Base-by-base conservation (phyloP, 2,329 filamentous ascomycete species). In the Pseudocercospora musae region DNA sequence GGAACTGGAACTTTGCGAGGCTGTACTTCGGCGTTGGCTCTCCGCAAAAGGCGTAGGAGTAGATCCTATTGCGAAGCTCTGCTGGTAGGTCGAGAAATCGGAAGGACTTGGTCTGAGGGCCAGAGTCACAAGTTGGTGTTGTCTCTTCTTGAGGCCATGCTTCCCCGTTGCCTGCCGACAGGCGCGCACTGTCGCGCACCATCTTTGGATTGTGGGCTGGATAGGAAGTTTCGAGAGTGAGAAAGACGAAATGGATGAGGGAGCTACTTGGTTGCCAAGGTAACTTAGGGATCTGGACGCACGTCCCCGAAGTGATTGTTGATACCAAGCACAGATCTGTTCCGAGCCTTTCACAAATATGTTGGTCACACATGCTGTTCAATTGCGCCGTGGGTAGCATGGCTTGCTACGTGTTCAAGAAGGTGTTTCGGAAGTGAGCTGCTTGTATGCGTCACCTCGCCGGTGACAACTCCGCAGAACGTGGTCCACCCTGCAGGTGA, bases 71-170 rank as follows among this genome's bases (percentile, higher is more conserved):
- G 55, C 59, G 27, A 15, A 85, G 81, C 50, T 61, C 62, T 0
- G 86, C 86, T 68, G 55, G 65, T 55, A 53, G 68, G 64, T 33
- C 62, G 62, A 55, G 62, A 59, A 49, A 66, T 59, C 37, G 68
- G 60, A 58, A 71, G 55, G 20, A 11, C 11, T 42, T 56, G 29
- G 18, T 40, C 18, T 15, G 6, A 13, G 46, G 2, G 9, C 23
- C 6, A 18, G 46, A 21, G 46, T 21, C 46, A 25, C 48, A 25
- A 2, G 21, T 27, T 52, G 48, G 48, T n/a, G 10, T 18, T 50
- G 23, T 7, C 4, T 11, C 42, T 23, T 46, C 21, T 20, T 46
- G 18, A 10, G 21, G 44, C 8, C 2, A 18, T 48, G 20, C 5
- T 40, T 9, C 37, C 37, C 9, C 37, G 15, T 40, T 40, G 15